Base-by-base conservation (phyloP, 2,329 filamentous ascomycete species). In the Cercospora zeae-maydis region DNA sequence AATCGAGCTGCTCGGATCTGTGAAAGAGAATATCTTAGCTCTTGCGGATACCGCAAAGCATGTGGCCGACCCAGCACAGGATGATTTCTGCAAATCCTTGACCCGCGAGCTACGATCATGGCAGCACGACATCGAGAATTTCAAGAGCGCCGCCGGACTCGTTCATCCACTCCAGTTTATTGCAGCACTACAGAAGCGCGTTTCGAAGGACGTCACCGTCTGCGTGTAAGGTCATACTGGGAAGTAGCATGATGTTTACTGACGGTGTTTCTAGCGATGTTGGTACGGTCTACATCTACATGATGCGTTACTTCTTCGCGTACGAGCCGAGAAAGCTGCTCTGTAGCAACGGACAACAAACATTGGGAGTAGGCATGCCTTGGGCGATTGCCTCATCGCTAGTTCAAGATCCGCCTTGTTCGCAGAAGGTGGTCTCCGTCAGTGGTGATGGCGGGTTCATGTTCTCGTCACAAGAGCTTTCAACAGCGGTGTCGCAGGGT, bases 401-500 rank as follows among this genome's bases (percentile, higher is more conserved):
- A 0, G 71, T 74, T 0, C 79, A 81, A 66, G 68, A 74, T 3
- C 77, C 78, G 3, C 78, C 78, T 0, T 79, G 77, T 68, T 75
- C 75, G 1, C 64, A 75, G 13, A 82, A 82, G 60, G 79, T 82
- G 27, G 70, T 82, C 37, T 77, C 74, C 39, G 62, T 82, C 49
- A 77, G 74, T 60, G 80, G 80, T 42, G 80, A 82, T 67, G 80
- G 80, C 16, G 80, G 80, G 19, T 82, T 82, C 72, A 80, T 82
- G 74, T 82, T 81, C 74, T 79, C 77, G 19, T 75, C 75, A 0
- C 78, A 80, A 63, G 80, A 82, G 63, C 71, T 82, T 3, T 75
- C 72, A 0, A 82, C 80, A 0, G 80, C 80, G 4, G 79, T 82
- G 14, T 75, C 76, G 65, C 79, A 81, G 54, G 74, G 75, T 7